Evolutionary conservation across 1,284 basidiomycete genomes (phyloP), one percentile per base, ranked within the genome.

Genomic region (Thelephora terrestris): DNA sequence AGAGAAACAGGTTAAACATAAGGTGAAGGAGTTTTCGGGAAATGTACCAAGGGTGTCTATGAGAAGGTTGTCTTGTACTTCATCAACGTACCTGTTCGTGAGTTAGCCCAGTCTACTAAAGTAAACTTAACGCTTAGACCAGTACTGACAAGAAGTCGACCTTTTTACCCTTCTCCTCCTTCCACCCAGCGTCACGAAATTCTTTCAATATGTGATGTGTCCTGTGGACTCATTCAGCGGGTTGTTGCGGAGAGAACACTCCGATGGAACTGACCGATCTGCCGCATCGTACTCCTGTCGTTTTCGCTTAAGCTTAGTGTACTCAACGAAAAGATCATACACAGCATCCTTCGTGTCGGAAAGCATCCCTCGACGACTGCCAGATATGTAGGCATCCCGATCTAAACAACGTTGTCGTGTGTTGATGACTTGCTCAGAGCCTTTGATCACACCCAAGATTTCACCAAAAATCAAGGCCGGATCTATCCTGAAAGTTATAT

Each of bases 31-130:
- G n/a, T n/a, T n/a, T n/a, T n/a, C n/a, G n/a, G n/a, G 21, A n/a
- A n/a, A 58, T 73, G 24, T 57, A 85, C 84, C 58, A 5, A 76
- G 65, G 0, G 76, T 69, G 57, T 88, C 85, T 24, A 85, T 75
- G 10, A 86, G 62, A 0, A 85, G 62, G 51, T 83, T 82, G 53
- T 87, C 85, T 57, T 87, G 84, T 0, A 73, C 78, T 61, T 88
- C 84, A 48, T 87, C 85, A 1, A 86, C 70, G 58, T 83, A 86
- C 16, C 83, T 83, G 46, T 32, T n/a, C n/a, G n/a, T n/a, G n/a
- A n/a, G n/a, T n/a, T n/a, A n/a, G n/a, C n/a, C n/a, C n/a, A n/a
- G n/a, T n/a, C n/a, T n/a, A n/a, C n/a, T n/a, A n/a, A n/a, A n/a
- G n/a, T n/a, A n/a, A n/a, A n/a, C n/a, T n/a, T n/a, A n/a, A n/a